Evolutionary conservation across 2,329 filamentous ascomycete genomes (phyloP), one percentile per base, ranked within the genome.

Genomic region (Aspergillus cejpii): DNA sequence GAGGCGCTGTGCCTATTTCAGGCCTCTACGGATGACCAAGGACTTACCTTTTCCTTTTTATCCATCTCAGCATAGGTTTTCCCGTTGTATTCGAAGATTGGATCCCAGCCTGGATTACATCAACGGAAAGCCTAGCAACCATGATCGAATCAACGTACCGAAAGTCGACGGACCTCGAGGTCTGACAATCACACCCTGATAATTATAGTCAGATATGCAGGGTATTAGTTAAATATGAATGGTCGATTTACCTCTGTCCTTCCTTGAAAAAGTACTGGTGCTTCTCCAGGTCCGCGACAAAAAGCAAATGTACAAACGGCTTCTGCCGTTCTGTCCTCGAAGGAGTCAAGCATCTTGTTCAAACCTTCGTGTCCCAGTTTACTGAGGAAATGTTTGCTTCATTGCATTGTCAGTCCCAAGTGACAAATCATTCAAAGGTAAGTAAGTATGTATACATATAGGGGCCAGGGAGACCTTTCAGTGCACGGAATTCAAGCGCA

Each of bases 1-100:
- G 8, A 11, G 11, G 15, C 15, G 11, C 15, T 8, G 15, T 34
- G 15, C 10, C 17, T 36, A 21, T 21, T 39, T 43, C 23, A 6
- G 27, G 28, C 12, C 3, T 20, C 41, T 15, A 34, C 27, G 14
- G 15, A 31, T 43, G 29, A 6, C 8, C 10, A 26, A 24, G 29
- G 5, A 39, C 39, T 47, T 74, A 90, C 89, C 85, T 95, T 91
- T 73, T 87, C 87, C 67, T 85, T 73, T 52, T 82, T 90, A 41
- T 88, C 85, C 92, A 98, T 98, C 72, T 98, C 92, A 21, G 92
- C 92, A 64, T 94, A 84, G 72, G 92, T 98, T 69, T 87, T 74
- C 33, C 90, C 90, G 53, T 94, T 78, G 56, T 94, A 91, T 70
- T 98, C 92, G 59, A 98, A 98, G 53, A 94, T 84, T 2, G 92